A percentile compares a stretch with the other conserved stretches of the same genome.
Conservation (phyloP, 495 filamentous ascomycete genomes). For the Aspergillus affinis region DNA sequence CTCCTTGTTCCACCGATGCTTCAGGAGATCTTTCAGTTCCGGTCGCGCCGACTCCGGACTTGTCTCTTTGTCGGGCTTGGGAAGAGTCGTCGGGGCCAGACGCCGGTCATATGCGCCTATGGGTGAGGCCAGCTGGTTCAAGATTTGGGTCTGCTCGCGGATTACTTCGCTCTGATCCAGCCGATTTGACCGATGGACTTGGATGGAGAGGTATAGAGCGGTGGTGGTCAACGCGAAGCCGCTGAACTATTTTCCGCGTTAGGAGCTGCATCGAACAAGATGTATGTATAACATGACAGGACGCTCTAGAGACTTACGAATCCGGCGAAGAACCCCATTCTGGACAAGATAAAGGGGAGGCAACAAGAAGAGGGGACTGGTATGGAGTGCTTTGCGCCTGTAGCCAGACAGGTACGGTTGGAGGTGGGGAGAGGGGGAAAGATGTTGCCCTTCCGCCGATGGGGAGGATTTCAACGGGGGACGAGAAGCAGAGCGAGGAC, state of each 20-base stretch:
- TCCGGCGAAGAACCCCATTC: constrained; percentile 78
- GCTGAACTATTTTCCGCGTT: constrained; percentile 50
- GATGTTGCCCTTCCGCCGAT: too few relatives aligned
- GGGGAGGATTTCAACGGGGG: too few relatives aligned
- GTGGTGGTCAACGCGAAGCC: constrained; percentile 84
- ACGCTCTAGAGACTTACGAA: constrained; percentile 69
- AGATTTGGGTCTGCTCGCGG: constrained; percentile 63
- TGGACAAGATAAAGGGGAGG: not conserved
- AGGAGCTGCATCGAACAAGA: not conserved
- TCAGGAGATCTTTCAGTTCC: constrained; percentile 61
- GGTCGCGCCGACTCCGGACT: constrained; percentile 32
- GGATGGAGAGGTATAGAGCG: constrained; percentile 74
- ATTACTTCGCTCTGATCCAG: constrained; percentile 67
- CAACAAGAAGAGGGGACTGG: not conserved
- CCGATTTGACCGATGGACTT: constrained; percentile 71
- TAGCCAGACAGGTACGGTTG: too few relatives aligned
- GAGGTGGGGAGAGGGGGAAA: too few relatives aligned
- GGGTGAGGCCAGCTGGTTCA: constrained; percentile 55
- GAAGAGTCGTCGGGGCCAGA: constrained; percentile 30
- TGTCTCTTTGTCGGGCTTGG: constrained; percentile 23
- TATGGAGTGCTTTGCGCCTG: not conserved
- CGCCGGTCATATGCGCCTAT: constrained; percentile 45
- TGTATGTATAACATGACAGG: too few relatives aligned
- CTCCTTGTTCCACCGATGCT: constrained; percentile 80
- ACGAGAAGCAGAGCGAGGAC: too few relatives aligned